Evolutionary conservation across 805 yeast genomes (phyloP), one percentile per base, ranked within the genome.

Genomic region (Candida cerambycidarum): DNA sequence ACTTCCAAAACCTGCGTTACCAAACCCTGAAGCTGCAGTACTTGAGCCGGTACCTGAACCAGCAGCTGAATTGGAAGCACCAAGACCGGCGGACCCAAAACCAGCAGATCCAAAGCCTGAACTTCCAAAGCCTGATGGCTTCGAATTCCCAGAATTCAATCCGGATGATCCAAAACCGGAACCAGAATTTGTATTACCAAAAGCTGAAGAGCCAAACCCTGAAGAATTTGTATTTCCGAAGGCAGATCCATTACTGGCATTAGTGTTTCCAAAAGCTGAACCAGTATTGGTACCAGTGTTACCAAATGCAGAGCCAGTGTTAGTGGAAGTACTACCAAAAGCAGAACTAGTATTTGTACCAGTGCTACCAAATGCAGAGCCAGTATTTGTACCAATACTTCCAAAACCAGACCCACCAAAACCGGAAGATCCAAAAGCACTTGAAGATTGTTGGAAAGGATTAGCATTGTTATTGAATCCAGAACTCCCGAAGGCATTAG

Each of bases 61-160:
- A 43, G 38, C n/a, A n/a, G n/a, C n/a, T n/a, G n/a, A 8, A 39
- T 34, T 7, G 47, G 18, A 4, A 7, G 30, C 38, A 19, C 32
- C 35, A 17, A 34, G 14, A 21, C 17, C 12, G 28, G 18, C 4
- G 12, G 37, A 13, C 15, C 50, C 48, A 38, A 52, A 49, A 5
- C 50, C 52, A 11, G 51, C 30, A 28, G 44, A 42, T 1, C 50
- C 52, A 45, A 45, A 44, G n/a, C 46, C 50, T 19, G 45, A 46
- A 13, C 27, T 24, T 14, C 47, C 47, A 33, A 43, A 43, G 27
- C 41, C 46, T 12, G 37, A 39, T 7, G 23, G 29, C 11, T 25
- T 25, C 12, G 55, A 45, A 10, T 12, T 27, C 11, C 11, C 11
- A 5, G 55, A 45, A 10, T 12, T 27, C 3, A 48, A 48, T 3